A percentile compares a stretch with the other conserved stretches of the same genome.
Evolutionary conservation across 192 early-diverging fungal genomes (phyloP).

Genomic region (Gonapodya prolifera): DNA sequence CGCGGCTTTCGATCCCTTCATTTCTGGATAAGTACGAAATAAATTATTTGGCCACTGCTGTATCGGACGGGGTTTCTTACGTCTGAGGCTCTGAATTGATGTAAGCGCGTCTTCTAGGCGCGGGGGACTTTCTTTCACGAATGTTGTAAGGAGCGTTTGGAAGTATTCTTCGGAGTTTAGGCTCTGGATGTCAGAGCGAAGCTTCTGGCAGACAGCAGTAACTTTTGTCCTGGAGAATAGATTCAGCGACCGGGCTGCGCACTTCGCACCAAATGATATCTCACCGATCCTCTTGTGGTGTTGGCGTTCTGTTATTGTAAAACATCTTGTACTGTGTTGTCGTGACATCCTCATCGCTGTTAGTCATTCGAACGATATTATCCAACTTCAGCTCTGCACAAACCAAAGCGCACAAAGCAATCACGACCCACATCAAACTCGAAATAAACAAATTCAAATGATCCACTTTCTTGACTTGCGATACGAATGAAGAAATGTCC

Average conservation of each 20-base stretch:
- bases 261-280: too few relatives aligned
- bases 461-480: constrained; percentile 66
- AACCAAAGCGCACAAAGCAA: not conserved
- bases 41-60: not conserved
- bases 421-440: constrained; percentile 30
- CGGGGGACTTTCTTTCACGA: constrained; percentile 66
- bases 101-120: constrained; percentile 68
- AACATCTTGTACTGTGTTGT: constrained; percentile 58
- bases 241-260: not conserved
- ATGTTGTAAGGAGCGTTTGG: constrained; percentile 71
- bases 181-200: constrained; percentile 46
- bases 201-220: constrained; percentile 54
- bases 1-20: constrained; percentile 30
- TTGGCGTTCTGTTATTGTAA: not conserved
- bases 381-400: not conserved
- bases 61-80: constrained; percentile 9
- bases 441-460: constrained; percentile 84
- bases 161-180: constrained; percentile 44
- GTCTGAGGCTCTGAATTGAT: constrained; percentile 48
- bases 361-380: not conserved
- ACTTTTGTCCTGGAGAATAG: constrained; percentile 40
- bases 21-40: not conserved
- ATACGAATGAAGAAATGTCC: constrained; percentile 58
- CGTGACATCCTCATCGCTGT: constrained; percentile 67
- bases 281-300: not conserved